Evolutionary conservation across 371 early-diverging fungal genomes (phyloP), one percentile per base, ranked within the genome.

Genomic region (Dichotomocladium elegans): DNA sequence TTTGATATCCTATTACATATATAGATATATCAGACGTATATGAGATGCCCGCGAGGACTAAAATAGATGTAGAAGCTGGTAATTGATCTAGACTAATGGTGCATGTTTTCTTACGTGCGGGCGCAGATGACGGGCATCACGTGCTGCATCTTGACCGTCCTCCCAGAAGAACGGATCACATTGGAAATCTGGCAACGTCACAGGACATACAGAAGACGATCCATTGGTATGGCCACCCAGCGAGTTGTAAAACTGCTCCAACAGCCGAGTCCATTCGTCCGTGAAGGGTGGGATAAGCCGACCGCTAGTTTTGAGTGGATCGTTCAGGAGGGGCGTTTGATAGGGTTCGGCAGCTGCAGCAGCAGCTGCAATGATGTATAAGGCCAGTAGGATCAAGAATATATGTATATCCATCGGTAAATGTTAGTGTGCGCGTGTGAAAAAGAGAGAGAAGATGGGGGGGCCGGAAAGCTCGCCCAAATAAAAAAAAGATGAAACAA

Each of bases 1-100:
- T 66, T 76, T 79, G 47, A 87, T 83, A 41, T 87, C 86, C 77
- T 87, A 1, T 22, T 29, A 26, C 9, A 19, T 25, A 24, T 8
- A 41, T 6, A 51, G 26, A 29, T 41, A 19, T 12, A 25, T 15
- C 9, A n/a, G 22, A 12, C 15, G 25, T 53, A 30, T 33, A 15
- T 34, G 1, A 35, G 11, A 21, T 4, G 12, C 3, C 15, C 12
- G 10, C 11, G 14, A 3, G 41, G 17, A 7, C 12, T 21, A 30
- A 25, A 45, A 21, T 40, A 35, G 25, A 35, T 29, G 43, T 27
- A 11, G 26, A 25, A 11, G 2, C 22, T 31, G 17, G 1, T 27
- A 22, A 6, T 37, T 35, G 4, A n/a, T 14, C 19, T 1, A 9
- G 0, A 1, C 11, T 15, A 26, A 21, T 12, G 1, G 22, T n/a